Percentiles rank a stretch among this genome's conserved stretches.
phyloP scores from a whole-genome alignment of 2,329 filamentous ascomycete species.

The Fusarium temperatum region DNA sequence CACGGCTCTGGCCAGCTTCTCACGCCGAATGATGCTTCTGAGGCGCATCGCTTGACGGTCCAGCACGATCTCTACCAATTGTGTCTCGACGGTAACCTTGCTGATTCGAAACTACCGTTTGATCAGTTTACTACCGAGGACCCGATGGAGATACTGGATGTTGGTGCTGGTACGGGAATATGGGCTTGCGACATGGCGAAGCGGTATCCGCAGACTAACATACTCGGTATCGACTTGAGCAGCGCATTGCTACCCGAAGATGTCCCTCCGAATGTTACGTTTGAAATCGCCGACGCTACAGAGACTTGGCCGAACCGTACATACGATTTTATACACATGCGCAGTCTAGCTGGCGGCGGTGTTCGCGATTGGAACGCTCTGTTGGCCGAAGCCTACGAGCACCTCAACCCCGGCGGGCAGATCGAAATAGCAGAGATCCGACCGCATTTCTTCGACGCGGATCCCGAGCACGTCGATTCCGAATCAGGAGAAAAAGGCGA shows the following conservation, averaged over 20 bases:
- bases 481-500: constrained; percentile 25
- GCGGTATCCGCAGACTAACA: constrained; percentile 50
- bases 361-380: constrained; percentile 53
- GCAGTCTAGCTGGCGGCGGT: constrained; percentile 56
- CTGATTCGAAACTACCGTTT: constrained; percentile 45
- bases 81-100: constrained; percentile 46
- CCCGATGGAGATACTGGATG: constrained; percentile 49
- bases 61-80: constrained; percentile 49
- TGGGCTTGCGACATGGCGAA: constrained; percentile 56
- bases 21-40: constrained; percentile 48
- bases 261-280: constrained; percentile 67
- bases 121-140: constrained; percentile 32
- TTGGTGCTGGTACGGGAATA: constrained; percentile 54
- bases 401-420: constrained; percentile 55
- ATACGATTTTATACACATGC: constrained; percentile 55
- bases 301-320: constrained; percentile 51
- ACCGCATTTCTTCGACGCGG: constrained; percentile 52
- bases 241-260: constrained; percentile 51
- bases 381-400: constrained; percentile 48
- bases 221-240: constrained; percentile 54
- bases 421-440: constrained; percentile 56
- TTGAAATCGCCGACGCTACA: constrained; percentile 67
- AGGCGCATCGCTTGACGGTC: constrained; percentile 44
- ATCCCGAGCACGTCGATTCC: constrained; percentile 37
- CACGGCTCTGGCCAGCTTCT: constrained; percentile 48